Evolutionary conservation across 225 moss, liverwort and hornwort species (phyloP), one percentile per base, ranked within the genome.

Genomic region (Bryoerythrophyllum caledonicum): DNA sequence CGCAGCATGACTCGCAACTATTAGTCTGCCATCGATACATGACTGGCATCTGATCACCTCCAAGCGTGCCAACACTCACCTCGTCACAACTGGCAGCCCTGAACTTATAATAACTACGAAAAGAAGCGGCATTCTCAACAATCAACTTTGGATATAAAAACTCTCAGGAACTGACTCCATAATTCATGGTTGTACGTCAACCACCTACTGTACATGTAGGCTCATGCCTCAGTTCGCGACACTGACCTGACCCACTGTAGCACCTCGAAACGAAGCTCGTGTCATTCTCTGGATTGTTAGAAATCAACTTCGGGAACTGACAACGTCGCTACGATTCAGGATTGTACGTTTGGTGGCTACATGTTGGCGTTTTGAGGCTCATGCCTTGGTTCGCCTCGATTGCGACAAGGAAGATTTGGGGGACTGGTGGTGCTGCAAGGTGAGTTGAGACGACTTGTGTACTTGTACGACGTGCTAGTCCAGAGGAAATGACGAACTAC

Each of bases 1-100:
- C n/a, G n/a, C n/a, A 19, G 52, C 57, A 67, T 64, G 11, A 34
- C 24, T 30, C 2, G 2, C 24, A 52, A n/a, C n/a, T n/a, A 6
- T 5, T 5, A 34, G 38, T 38, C 9, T 38, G 38, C 38, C 38
- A 38, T 38, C 38, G 7, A 38, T 38, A 8, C 6, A 5, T 6
- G 6, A 38, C 35, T 35, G 5, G 35, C 35, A 35, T 44, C 10
- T 21, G 21, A 16, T 34, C 16, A 27, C 12, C 61, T 35, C 23
- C 73, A 24, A 46, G 59, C 25, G 59, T 68, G 59, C 19, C 6
- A 68, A 48, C 58, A 32, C 10, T 56, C 57, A 66, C 66, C 30
- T 66, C 48, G 17, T 17, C 66, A 75, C 71, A 71, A 59, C 15
- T 24, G 35, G 37, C 37, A 37, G 37, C 37, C 8, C 32, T 32